Percentiles rank a stretch among this genome's conserved stretches.
Conservation (phyloP, 2,329 filamentous ascomycete genomes). For the Apiospora koreana region DNA sequence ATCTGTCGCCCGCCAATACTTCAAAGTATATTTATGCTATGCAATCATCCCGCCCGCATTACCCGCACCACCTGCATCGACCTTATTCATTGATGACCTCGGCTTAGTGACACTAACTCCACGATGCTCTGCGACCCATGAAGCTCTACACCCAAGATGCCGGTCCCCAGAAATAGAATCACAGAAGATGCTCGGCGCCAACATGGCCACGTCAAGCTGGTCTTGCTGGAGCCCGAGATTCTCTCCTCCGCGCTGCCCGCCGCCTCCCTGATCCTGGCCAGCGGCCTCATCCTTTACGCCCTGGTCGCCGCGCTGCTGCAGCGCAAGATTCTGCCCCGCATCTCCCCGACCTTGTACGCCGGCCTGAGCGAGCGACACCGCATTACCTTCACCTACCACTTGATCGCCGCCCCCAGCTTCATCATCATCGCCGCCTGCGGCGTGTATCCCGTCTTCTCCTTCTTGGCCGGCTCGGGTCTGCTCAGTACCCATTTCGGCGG, state of each 20-base stretch:
- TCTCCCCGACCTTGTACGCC: constrained; percentile 16
- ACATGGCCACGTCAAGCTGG: too few relatives aligned
- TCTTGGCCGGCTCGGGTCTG: constrained; percentile 9
- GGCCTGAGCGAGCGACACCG: constrained; percentile 17
- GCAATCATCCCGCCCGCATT: too few relatives aligned
- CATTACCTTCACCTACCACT: constrained; percentile 20
- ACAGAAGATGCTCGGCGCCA: too few relatives aligned
- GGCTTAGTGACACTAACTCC: too few relatives aligned
- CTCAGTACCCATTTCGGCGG: constrained; percentile 8
- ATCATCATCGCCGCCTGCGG: constrained; percentile 17
- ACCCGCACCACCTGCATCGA: too few relatives aligned
- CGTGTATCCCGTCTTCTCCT: constrained; percentile 17
- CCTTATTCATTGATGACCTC: too few relatives aligned
- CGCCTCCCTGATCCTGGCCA: constrained; percentile 18
- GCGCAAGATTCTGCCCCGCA: constrained; percentile 15
- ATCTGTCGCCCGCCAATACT: too few relatives aligned
- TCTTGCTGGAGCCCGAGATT: constrained; percentile 12
- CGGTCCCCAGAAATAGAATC: too few relatives aligned
- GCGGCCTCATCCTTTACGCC: constrained; percentile 16
- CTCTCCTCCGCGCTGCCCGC: constrained; percentile 14
- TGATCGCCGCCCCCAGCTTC: constrained; percentile 19
- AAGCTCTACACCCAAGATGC: too few relatives aligned
- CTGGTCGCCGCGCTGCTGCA: constrained; percentile 19
- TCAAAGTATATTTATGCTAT: too few relatives aligned
- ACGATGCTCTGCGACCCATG: too few relatives aligned